Evolutionary conservation across 106 monocot species (phyloP).

Genomic region (Dendrobium chrysotoxum): DNA sequence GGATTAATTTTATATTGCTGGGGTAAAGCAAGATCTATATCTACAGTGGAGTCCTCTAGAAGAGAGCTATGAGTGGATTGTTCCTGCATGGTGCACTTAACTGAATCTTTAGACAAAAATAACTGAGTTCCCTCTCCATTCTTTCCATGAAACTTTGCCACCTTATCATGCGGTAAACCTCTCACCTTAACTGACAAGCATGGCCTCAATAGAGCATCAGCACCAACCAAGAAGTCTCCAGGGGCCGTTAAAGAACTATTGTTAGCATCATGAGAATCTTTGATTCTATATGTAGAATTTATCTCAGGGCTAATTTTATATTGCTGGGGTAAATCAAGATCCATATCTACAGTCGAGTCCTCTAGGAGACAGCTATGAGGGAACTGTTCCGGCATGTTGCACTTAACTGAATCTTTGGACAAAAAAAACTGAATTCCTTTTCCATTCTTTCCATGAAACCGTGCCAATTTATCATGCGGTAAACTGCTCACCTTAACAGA

Average conservation of each 20-base stretch:
- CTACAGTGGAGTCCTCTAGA: conserved; percentile 6
- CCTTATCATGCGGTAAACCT: too few relatives aligned
- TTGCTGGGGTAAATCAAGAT: neutral
- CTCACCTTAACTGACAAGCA: too few relatives aligned
- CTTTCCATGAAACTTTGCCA: too few relatives aligned
- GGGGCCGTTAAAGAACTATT: conserved; percentile 9
- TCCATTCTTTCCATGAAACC: too few relatives aligned
- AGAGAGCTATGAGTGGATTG: conserved; percentile 16
- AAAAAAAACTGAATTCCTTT: too few relatives aligned
- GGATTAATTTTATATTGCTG: neutral
- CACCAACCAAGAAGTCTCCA: neutral
- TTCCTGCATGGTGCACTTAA: conserved; percentile 6
- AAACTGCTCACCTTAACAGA: too few relatives aligned
- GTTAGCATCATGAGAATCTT: conserved; percentile 6
- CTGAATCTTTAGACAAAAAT: neutral
- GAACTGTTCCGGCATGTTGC: conserved; percentile 6
- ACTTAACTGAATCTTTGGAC: neutral
- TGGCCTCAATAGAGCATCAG: neutral
- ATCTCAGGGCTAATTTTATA: neutral
- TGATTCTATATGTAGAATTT: neutral
- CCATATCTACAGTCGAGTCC: conserved; percentile 9
- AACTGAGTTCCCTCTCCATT: too few relatives aligned
- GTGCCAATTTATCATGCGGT: too few relatives aligned
- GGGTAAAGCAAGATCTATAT: conserved; percentile 8
- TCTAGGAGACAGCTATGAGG: conserved; percentile 17